Conservation (phyloP, 768 basidiomycete species). For the Leccinum ochraceum region DNA sequence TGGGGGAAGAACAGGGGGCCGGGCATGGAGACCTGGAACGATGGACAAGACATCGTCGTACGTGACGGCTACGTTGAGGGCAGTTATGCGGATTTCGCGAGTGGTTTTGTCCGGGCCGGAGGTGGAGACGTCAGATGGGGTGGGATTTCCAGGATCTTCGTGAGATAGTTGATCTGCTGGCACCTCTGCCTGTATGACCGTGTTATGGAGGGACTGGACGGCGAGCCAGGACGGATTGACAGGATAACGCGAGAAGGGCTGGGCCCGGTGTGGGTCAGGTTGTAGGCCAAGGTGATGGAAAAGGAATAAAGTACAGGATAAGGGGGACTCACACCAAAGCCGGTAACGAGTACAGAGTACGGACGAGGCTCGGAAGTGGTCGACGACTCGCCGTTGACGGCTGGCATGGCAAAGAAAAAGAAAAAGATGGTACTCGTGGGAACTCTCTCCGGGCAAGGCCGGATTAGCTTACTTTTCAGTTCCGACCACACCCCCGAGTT, state of each 20-base stretch:
- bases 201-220: constrained; percentile 61
- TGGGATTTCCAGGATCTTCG: constrained; percentile 17
- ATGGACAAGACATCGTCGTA: constrained; percentile 57
- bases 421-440: not conserved
- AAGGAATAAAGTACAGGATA: constrained; percentile 24
- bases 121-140: not conserved
- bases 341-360: constrained; percentile 50
- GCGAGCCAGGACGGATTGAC: constrained; percentile 77
- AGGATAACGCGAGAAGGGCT: constrained; percentile 58
- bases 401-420: constrained; percentile 30
- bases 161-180: constrained; percentile 23
- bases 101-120: constrained; percentile 12
- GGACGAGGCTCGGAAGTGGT: constrained; percentile 33
- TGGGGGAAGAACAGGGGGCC: constrained; percentile 51
- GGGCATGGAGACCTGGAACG: constrained; percentile 59
- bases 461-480: constrained; percentile 9
- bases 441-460: constrained; percentile 14
- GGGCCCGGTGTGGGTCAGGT: constrained; percentile 24
- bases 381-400: constrained; percentile 23
- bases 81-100: constrained; percentile 59
- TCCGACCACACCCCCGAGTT: not conserved
- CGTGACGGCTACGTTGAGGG: constrained; percentile 56
- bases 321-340: constrained; percentile 51
- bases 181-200: constrained; percentile 44
- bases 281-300: constrained; percentile 18